Percentiles rank a stretch among this genome's conserved stretches.
phyloP scores from a whole-genome alignment of 352 stramenopile genomes.

The Proteromonas lacertae region DNA sequence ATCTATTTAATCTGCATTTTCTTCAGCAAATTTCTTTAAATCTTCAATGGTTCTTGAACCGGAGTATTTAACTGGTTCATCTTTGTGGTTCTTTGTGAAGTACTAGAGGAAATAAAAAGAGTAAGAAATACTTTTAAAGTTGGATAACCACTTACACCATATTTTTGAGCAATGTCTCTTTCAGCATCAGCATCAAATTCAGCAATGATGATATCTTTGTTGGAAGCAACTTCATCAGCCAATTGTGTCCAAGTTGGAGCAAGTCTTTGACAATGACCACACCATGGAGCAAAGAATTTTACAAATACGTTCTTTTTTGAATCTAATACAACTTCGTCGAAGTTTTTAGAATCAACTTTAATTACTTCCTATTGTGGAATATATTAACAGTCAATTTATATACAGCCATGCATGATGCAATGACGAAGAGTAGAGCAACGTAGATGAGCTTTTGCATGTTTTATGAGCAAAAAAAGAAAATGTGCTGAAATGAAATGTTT shows the following conservation, averaged over 20 bases:
- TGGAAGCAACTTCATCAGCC: slow-evolving; percentile 26
- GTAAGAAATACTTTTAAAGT: slow-evolving; percentile 57
- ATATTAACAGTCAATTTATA: too few relatives aligned
- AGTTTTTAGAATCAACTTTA: too few relatives aligned
- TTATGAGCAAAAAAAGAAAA: too few relatives aligned
- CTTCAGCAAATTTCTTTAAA: slow-evolving; percentile 40
- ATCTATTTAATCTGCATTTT: too few relatives aligned
- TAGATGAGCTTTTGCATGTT: too few relatives aligned
- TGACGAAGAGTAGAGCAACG: too few relatives aligned
- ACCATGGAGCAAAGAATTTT: slow-evolving; percentile 56
- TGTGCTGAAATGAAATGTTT: too few relatives aligned
- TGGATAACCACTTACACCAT: slow-evolving; percentile 48
- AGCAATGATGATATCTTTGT: slow-evolving; percentile 11
- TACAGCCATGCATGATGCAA: too few relatives aligned
- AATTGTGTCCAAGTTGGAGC: slow-evolving; percentile 20
- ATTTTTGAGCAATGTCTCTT: slow-evolving; percentile 32
- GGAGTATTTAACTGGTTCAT: slow-evolving; percentile 40
- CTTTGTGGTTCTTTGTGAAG: slow-evolving; percentile 54
- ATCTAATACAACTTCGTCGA: slow-evolving; percentile 40
- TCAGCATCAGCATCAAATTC: slow-evolving; percentile 42
- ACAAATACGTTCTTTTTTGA: slow-evolving; percentile 14
- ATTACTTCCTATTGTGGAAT: too few relatives aligned
- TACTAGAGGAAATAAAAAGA: too few relatives aligned
- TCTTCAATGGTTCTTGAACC: slow-evolving; percentile 31
- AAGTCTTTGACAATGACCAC: slow-evolving; percentile 36